Evolutionary conservation across 2,329 filamentous ascomycete species (phyloP), one percentile per base, ranked within the genome.

Genomic region (Talaromyces sp.): DNA sequence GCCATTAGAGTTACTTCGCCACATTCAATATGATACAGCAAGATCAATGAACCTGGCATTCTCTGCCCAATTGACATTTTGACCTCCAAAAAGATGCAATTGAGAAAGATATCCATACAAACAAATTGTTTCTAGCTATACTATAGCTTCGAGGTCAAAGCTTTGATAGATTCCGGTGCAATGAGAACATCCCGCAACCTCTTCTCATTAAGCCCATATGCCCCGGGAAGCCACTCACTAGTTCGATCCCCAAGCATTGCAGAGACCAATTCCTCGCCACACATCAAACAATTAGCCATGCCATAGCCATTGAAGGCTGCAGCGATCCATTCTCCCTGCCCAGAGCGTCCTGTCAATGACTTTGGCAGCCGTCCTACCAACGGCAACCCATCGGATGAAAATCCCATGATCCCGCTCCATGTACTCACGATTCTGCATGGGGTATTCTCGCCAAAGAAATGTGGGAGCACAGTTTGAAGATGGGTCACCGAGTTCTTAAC

Each of bases 221-320:
- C 62, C 11, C 55, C 48, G 9, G 70, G 69, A 58, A 66, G 58
- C 63, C 64, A 62, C 10, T 64, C 39, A 30, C 60, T 19, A 48
- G 64, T 16, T 56, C 54, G 36, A 24, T 66, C 47, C 11, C 65
- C 61, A n/a, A 73, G 54, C 47, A 72, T 61, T 60, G 66, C 67
- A 46, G 55, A 51, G 3, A 56, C 68, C 35, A 70, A 44, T 2
- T 60, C 65, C 42, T 69, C 63, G 2, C 65, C 68, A 37, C 61
- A 56, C 41, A 55, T 57, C 62, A 62, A 65, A 44, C 65, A 86
- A 78, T 81, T 86, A 79, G 47, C 73, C 86, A 88, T 88, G 0
- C 85, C 84, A 67, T 88, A 83, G 1, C 86, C 86, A 65, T 87
- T 85, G 60, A 88, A 88, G 9, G 82, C 79, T 2, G 80, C 83